Evolutionary conservation across 768 basidiomycete species (phyloP), one percentile per base, ranked within the genome.

Genomic region (Hortiboletus campestris): DNA sequence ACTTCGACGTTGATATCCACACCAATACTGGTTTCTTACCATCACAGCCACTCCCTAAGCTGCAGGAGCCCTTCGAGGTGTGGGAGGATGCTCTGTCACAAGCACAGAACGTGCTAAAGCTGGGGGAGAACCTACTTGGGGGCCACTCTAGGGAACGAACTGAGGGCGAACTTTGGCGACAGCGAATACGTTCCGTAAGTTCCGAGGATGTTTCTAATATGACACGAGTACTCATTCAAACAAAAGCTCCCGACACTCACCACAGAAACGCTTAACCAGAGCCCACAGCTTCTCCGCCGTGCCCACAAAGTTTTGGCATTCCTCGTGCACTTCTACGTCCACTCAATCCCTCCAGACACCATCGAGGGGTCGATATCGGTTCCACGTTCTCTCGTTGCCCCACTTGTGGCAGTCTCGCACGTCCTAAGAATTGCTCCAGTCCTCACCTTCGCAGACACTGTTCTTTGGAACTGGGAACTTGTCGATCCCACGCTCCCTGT

Each of bases 361-460:
- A 56, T 67, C 45, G 68, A 72, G 47, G 67, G 60, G 36, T 69
- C 83, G 2, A 72, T 84, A 39, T 64, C 79, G 48, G 82, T 99
- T 34, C 96, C 96, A 3, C 78, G 82, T 56, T 80, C 87, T 11
- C 76, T 99, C 39, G 81, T 91, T 1, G 71, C 90, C 22, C 95
- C 96, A 0, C 78, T 97, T 29, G 80, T 91, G 29, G 66, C 79
- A 17, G 84, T 96, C 45, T 96, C 93, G 14, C 79, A 79, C 11
- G 72, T 80, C 49, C 80, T 99, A 40, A 85, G 84, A 49, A 86
- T 95, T n/a, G 94, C 95, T 7, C 96, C 96, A 5, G 84, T 99
- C 58, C 78, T 98, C 60, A 99, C 95, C 0, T 99, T 94, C 67
- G 91, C 95, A 28, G 96, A 97, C 68, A 94, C 91, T 17, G 95